Base-by-base conservation (phyloP, 805 yeast species). In the Ogataea henricii region DNA sequence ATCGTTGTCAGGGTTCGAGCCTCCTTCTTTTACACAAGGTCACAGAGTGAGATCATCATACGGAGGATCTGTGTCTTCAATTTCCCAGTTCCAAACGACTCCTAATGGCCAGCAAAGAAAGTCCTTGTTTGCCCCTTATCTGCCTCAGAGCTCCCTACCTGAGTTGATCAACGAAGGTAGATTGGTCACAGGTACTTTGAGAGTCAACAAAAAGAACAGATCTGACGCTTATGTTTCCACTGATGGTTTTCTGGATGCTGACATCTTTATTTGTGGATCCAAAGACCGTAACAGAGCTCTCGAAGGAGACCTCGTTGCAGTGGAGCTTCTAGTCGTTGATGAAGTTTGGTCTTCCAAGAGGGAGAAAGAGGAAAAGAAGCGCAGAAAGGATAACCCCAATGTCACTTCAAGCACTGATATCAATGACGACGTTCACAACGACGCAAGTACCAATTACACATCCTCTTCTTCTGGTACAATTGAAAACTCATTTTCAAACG, bases 221-320 rank as follows among this genome's bases (percentile, higher is more conserved):
- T 89, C 97, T 1, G 98, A 94, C 69, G 99, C 99, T 0, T 94
- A 95, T 69, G 98, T 94, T n/a, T 83, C 96, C 6, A 92, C 98
- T 0, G 97, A 91, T 65, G 97, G 97, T 1, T 78, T 91, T 26
- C 77, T 94, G 53, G 99, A 94, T 68, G 96, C 99, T 0, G 99
- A 94, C 67, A 89, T 94, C 52, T 94, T 90, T 63, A 94, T 94
- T 56, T 94, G 98, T 72, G 99, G 99, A 9, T 91, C 98, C 9
- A 94, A 94, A 66, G 99, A 94, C 69, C 87, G 99, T 66, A 94
- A 94, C 68, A 83, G 99, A 65, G 98, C 99, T 2, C 73, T 94
- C 46, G 99, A 94, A 68, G 97, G 97, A 48, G 99, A 94, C 66
- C 72, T 89, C 43, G 99, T 94, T 33, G 99, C 99, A 0, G 91